Evolutionary conservation across 192 early-diverging fungal species (phyloP).

Genomic region (Gryganskiella cystojenkinii): DNA sequence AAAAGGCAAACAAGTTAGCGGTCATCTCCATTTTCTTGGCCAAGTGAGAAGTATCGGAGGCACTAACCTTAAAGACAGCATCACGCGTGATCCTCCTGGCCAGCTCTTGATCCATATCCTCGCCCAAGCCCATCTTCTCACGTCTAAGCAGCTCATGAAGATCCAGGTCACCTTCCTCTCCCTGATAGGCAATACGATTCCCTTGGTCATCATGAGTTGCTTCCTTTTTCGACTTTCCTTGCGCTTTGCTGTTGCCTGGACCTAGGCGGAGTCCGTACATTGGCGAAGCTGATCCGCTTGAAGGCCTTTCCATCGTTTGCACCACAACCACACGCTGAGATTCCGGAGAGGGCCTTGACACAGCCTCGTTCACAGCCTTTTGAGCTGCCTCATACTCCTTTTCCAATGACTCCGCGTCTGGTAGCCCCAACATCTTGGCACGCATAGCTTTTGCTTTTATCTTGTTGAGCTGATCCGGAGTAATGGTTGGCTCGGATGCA

Average conservation of each 20-base stretch:
- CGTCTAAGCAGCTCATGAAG: conserved; percentile 76
- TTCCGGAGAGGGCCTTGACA: conserved; percentile 17
- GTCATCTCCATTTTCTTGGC: too few relatives aligned
- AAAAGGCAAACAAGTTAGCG: neutral
- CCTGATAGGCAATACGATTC: conserved; percentile 69
- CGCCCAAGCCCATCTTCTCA: conserved; percentile 66
- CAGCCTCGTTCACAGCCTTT: conserved; percentile 47
- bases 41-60: neutral
- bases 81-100: conserved; percentile 78
- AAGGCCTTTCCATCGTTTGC: conserved; percentile 49
- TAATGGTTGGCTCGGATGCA: conserved; percentile 16
- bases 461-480: conserved; percentile 83
- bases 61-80: conserved; percentile 63
- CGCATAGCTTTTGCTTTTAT: conserved; percentile 84
- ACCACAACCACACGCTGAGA: conserved; percentile 48
- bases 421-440: conserved; percentile 76
- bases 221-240: conserved; percentile 60
- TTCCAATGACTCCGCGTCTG: conserved; percentile 73
- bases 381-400: conserved; percentile 75
- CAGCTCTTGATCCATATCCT: conserved; percentile 73
- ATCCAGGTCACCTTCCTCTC: conserved; percentile 63
- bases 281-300: conserved; percentile 29
- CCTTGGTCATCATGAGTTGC: conserved; percentile 71
- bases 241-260: conserved; percentile 51
- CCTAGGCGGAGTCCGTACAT: conserved; percentile 12